phyloP scores from a whole-genome alignment of 176 grass and related monocot species.

The Aegilops speltoides region DNA sequence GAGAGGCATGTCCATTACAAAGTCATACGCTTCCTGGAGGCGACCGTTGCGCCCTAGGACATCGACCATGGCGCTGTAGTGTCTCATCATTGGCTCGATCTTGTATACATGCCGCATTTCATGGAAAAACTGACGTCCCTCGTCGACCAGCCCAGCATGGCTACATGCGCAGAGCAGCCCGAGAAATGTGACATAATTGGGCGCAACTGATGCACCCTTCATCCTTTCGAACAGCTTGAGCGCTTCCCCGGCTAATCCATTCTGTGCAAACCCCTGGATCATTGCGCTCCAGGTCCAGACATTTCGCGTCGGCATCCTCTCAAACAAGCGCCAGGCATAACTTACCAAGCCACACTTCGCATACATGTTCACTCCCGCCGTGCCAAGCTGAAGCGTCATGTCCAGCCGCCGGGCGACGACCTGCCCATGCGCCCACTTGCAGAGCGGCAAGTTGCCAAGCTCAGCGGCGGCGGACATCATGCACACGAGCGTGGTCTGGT shows the following conservation, averaged over 20 bases:
- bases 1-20: constrained; percentile 36
- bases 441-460: constrained; percentile 42
- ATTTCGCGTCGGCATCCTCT: constrained; percentile 36
- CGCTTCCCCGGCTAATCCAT: constrained; percentile 31
- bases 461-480: constrained; percentile 42
- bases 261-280: constrained; percentile 57
- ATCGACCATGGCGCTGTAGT: constrained; percentile 68
- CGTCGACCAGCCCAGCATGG: constrained; percentile 46
- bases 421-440: constrained; percentile 56
- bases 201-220: constrained; percentile 16
- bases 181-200: constrained; percentile 63
- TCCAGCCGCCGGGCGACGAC: constrained; percentile 26
- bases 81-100: constrained; percentile 53
- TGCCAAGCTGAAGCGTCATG: constrained; percentile 53
- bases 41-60: constrained; percentile 40
- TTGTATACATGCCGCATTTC: constrained; percentile 47
- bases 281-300: constrained; percentile 71
- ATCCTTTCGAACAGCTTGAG: constrained; percentile 47
- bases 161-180: constrained; percentile 51
- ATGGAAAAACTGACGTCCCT: constrained; percentile 42
- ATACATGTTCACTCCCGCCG: constrained; percentile 52
- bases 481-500: constrained; percentile 52
- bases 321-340: constrained; percentile 34
- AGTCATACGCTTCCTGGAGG: constrained; percentile 56
- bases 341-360: constrained; percentile 46